Conservation (phyloP, 345 rosid species). For the Moricandia arvensis region DNA sequence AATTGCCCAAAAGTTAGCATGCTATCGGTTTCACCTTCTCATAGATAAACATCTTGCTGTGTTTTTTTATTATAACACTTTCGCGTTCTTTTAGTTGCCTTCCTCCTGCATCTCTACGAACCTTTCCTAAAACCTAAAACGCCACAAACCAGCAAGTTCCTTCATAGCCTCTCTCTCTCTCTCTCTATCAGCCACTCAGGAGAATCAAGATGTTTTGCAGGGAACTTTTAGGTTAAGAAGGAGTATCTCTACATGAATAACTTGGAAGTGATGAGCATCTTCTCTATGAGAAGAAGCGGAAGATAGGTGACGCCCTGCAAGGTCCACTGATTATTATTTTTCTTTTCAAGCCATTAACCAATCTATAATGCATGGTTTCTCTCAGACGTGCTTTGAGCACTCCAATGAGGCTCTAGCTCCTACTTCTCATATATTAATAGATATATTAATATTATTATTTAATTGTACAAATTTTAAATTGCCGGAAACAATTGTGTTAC, state of each 20-base stretch:
- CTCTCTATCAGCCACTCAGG: neutral
- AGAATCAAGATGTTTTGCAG: conserved; percentile 53
- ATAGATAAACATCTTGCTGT: conserved; percentile 23
- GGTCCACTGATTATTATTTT: conserved; percentile 38
- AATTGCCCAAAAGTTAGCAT: neutral
- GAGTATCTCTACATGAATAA: conserved; percentile 85
- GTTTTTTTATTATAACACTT: neutral
- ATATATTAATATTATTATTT: too few relatives aligned
- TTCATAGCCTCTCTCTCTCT: neutral
- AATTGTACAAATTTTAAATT: too few relatives aligned
- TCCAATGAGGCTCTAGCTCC: too few relatives aligned
- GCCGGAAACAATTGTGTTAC: too few relatives aligned
- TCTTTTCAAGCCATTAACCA: neutral
- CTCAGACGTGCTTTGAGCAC: neutral
- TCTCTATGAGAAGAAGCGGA: conserved; percentile 76
- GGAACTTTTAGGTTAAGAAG: conserved; percentile 66
- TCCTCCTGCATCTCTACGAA: neutral
- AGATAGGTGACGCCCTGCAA: conserved; percentile 77
- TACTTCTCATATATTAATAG: too few relatives aligned
- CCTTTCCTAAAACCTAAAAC: too few relatives aligned
- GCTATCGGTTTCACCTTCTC: neutral
- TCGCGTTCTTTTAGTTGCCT: neutral
- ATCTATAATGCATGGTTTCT: neutral
- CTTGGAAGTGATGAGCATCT: conserved; percentile 81
- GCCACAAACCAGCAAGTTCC: too few relatives aligned